These are phyloP conservation scores for Pogostemon cablin DNA, from an alignment of 257 asterid genomes.

Conservation along the genomic window DNA sequence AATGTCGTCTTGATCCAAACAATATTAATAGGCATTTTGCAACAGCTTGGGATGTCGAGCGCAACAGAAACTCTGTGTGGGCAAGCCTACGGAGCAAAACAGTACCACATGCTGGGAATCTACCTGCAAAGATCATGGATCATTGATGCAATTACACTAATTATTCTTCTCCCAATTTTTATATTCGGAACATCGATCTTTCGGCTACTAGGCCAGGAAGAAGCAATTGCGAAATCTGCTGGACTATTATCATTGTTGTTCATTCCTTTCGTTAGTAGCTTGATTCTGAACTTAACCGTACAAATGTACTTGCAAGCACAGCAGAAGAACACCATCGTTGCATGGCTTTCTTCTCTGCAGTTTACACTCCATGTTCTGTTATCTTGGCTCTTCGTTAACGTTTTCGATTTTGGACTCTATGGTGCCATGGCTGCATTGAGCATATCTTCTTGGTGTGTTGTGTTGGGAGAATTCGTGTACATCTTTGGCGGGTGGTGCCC, in stretches of 20 bases:
- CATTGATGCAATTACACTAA: constrained; percentile 35
- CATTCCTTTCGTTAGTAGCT: constrained; percentile 16
- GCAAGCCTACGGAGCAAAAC: constrained; percentile 60
- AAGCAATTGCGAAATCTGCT: constrained; percentile 23
- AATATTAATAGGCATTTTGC: no score
- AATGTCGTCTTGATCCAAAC: no score
- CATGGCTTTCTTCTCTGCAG: constrained; percentile 32
- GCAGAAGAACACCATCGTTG: constrained; percentile 35
- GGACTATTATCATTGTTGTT: constrained; percentile 35
- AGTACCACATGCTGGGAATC: constrained; percentile 45
- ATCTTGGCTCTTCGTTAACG: constrained; percentile 33
- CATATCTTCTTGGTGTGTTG: constrained; percentile 37
- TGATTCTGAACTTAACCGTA: constrained; percentile 23
- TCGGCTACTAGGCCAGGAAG: constrained; percentile 29
- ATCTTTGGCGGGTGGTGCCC: constrained; percentile 56
- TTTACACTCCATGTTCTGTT: constrained; percentile 19
- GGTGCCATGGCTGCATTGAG: constrained; percentile 40
- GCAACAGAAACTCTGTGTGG: constrained; percentile 69
- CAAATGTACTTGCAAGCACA: constrained; percentile 44
- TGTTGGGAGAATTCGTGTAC: constrained; percentile 27
- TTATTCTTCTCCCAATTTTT: constrained; percentile 45
- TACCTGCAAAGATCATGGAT: constrained; percentile 60
- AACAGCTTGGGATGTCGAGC: constrained; percentile 65
- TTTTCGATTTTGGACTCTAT: constrained; percentile 18
- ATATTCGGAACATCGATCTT: constrained; percentile 47